Percentiles rank a stretch among this genome's conserved stretches.
phyloP scores from a whole-genome alignment of 2,329 filamentous ascomycete genomes.

The Cladophialophora psammophila region DNA sequence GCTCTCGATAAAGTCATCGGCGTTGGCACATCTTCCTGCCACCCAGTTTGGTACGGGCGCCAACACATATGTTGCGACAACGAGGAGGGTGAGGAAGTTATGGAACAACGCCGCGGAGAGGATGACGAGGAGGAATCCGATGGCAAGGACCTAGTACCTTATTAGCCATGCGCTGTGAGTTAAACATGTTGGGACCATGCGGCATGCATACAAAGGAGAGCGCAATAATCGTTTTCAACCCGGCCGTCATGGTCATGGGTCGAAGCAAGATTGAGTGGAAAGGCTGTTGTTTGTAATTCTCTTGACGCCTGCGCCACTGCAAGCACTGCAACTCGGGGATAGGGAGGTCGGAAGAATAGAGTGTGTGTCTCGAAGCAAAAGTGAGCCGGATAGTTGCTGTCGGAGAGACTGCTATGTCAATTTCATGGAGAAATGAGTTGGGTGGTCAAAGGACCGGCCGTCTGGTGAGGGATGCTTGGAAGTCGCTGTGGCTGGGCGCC shows the following conservation, averaged over 20 bases:
- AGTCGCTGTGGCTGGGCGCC: conserved; percentile 19
- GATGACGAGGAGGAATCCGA: conserved; percentile 98
- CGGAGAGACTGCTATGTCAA: not conserved
- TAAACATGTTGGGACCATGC: conserved; percentile 9
- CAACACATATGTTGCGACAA: conserved; percentile 93
- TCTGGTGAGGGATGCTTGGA: not conserved
- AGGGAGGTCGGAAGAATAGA: not conserved
- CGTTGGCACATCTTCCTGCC: conserved; percentile 83
- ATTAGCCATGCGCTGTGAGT: conserved; percentile 23
- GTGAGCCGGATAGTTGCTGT: conserved; percentile 1
- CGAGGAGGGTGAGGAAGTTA: conserved; percentile 92
- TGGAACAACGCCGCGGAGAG: conserved; percentile 95
- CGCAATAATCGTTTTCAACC: conserved; percentile 98
- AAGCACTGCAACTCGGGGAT: not conserved
- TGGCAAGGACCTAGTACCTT: conserved; percentile 76
- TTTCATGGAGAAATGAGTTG: conserved; percentile 5
- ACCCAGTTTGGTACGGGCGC: conserved; percentile 97
- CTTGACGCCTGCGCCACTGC: conserved; percentile 10
- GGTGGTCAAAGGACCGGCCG: not conserved
- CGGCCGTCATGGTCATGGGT: conserved; percentile 68
- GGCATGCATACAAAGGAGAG: conserved; percentile 84
- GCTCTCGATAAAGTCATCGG: conserved; percentile 93
- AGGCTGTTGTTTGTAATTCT: not conserved
- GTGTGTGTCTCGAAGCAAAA: conserved; percentile 3
- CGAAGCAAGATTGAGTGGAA: conserved; percentile 14